Evolutionary conservation across 2,329 filamentous ascomycete genomes (phyloP).

Genomic region (Fusarium vanettenii): DNA sequence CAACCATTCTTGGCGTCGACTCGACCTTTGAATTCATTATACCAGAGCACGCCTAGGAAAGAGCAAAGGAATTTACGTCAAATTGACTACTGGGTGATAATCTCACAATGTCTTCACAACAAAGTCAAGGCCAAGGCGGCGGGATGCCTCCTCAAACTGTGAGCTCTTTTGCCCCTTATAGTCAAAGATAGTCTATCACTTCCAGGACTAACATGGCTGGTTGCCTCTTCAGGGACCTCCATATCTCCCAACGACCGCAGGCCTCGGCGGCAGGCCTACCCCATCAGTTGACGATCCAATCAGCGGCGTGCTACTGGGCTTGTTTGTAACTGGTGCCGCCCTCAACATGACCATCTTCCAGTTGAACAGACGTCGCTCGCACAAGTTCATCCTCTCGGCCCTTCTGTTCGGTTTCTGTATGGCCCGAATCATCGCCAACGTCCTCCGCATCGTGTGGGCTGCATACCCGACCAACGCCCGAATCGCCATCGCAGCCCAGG

Average conservation of each 20-base stretch:
- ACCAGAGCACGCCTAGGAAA: background rate
- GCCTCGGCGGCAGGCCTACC: slow-evolving; percentile 68
- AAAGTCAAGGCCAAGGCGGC: slow-evolving; percentile 3
- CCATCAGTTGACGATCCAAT: slow-evolving; percentile 72
- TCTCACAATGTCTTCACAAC: slow-evolving; percentile 30
- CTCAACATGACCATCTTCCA: slow-evolving; percentile 70
- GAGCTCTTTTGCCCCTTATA: background rate
- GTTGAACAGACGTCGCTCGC: slow-evolving; percentile 59
- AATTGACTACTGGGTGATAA: background rate
- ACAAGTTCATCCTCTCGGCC: slow-evolving; percentile 70
- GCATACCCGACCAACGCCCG: slow-evolving; percentile 51
- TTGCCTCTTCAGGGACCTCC: slow-evolving; percentile 48
- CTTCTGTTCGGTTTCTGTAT: slow-evolving; percentile 70
- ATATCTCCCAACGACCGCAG: slow-evolving; percentile 56
- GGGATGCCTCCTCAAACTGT: slow-evolving; percentile 26
- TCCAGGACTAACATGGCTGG: slow-evolving; percentile 1
- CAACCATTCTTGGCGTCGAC: background rate
- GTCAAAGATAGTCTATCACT: background rate
- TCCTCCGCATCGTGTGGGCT: slow-evolving; percentile 66
- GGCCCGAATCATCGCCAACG: slow-evolving; percentile 63
- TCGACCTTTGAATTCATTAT: background rate
- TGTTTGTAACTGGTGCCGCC: slow-evolving; percentile 66
- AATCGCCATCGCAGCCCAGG: slow-evolving; percentile 68
- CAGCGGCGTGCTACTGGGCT: slow-evolving; percentile 68
- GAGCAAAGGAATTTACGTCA: background rate